Evolutionary conservation across 352 stramenopile species (phyloP), one percentile per base, ranked within the genome.

Genomic region (Phytophthora pseudosyringae): DNA sequence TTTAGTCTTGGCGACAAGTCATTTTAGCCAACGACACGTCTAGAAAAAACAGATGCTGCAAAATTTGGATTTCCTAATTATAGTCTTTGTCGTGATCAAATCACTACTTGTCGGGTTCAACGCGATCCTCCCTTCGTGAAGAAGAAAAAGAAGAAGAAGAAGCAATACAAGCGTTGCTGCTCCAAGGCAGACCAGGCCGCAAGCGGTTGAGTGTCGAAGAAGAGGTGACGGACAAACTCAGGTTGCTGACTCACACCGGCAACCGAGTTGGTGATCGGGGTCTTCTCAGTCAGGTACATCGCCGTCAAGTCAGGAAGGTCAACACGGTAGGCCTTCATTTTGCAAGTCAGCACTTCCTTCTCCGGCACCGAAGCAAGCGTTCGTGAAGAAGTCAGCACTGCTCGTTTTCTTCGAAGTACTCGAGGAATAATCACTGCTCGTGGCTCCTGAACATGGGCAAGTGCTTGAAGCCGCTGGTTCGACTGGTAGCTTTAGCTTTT

Each of bases 171-270:
- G n/a, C n/a, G n/a, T n/a, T n/a, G n/a, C n/a, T n/a, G n/a, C n/a
- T n/a, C n/a, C n/a, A n/a, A 75, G 0, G 75, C 46, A n/a, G 54
- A 67, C 31, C 59, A 69, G 59, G 89, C 70, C 0, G 82, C 74
- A 2, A 92, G 71, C 33, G 73, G 70, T 55, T 91, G 83, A 4
- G 74, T 69, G 16, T 78, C 81, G 29, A 93, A 78, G 6, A 81
- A 78, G 0, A 76, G 80, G 15, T 81, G 71, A 3, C 78, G 79
- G 12, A 93, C 72, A 10, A 91, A 51, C 6, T 75, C 70, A 4
- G 77, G 71, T 7, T 90, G 53, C 1, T 73, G 65, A 13, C 67
- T 73, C 1, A 64, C 67, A 56, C 72, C 75, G 3, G 59, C 65
- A 32, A 84, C 76, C 10, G 45, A 74, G 32, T 67, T 67, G 41